Evolutionary conservation across 805 yeast species (phyloP).

Genomic region (Candida pseudoglaebosa): DNA sequence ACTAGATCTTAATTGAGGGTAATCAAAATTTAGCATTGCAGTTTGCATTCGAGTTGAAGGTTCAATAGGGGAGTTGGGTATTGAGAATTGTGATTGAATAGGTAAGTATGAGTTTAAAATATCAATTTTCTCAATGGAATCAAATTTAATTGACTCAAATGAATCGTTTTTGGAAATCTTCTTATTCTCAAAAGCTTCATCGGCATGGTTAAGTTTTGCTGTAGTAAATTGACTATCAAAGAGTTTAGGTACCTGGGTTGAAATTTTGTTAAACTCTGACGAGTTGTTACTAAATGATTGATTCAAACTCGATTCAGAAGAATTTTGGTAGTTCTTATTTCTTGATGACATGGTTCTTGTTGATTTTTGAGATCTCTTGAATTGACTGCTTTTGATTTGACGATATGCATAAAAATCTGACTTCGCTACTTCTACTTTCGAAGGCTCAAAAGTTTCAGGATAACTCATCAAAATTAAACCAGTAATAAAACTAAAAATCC

Average conservation of each 20-base stretch:
- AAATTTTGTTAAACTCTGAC: not conserved
- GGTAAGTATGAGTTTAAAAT: not conserved
- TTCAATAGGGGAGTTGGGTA: not conserved
- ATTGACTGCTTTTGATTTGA: not conserved
- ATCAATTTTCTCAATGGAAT: not conserved
- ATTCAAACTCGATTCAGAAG: not conserved
- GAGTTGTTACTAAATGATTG: not conserved
- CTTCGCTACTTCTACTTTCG: not conserved
- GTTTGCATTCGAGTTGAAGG: not conserved
- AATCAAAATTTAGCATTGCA: not conserved
- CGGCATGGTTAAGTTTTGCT: not conserved
- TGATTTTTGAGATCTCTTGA: not conserved
- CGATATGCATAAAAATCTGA: not conserved
- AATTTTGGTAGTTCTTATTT: not conserved
- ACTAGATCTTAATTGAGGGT: not conserved
- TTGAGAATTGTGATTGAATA: not conserved
- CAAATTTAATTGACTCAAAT: not conserved
- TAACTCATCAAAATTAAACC: slow-evolving; percentile 26
- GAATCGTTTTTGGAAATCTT: not conserved
- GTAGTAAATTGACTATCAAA: not conserved
- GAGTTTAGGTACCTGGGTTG: not conserved
- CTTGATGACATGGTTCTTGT: not conserved
- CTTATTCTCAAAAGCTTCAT: not conserved
- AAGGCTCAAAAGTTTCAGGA: slow-evolving; percentile 42
- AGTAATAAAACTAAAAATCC: slow-evolving; percentile 28